Base-by-base conservation (phyloP, 176 grass and related monocot genomes). In the Ampelocalamus luodianensis region DNA sequence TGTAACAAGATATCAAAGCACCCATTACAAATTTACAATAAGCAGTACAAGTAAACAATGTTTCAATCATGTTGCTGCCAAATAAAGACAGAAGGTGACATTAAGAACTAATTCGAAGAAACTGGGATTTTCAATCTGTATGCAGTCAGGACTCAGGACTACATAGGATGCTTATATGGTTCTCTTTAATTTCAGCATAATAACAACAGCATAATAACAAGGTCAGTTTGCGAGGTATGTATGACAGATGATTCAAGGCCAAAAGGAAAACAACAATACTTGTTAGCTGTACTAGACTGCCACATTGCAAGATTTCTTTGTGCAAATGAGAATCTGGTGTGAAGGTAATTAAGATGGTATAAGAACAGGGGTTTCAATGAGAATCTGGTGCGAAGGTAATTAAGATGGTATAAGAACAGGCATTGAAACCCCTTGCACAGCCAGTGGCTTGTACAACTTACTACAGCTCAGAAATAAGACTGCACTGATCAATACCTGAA, bases 401-500 rank as follows among this genome's bases (percentile, higher is more conserved):
- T 61, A 80, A 75, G 69, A 81, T 67, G 24, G 12, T 58, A 73
- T 58, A 67, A 66, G 32, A 83, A 58, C 5, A 81, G 70, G 55
- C 75, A 43, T 10, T 61, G 75, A 61, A 42, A 34, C 27, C 70
- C 7, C 23, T 39, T 87, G 78, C 22, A 50, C 50, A 12, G 24
- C 79, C 9, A 82, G 40, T 62, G 20, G 23, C 10, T 32, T 62
- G 8, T 71, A 64, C 26, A 85, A 50, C 29, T 69, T 81, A 86
- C 3, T 64, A 60, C 29, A 22, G 22, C 8, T 72, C 13, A 46
- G 20, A 61, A 70, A 54, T 56, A 70, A 71, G 45, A 59, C 24
- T 83, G 62, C 66, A 80, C 29, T 15, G 23, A 82, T 45, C 29
- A 65, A 73, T 91, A 98, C 95, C 90, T 98, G 93, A 88, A 98